Base-by-base conservation (phyloP, 768 basidiomycete species). In the Trametes maxima region DNA sequence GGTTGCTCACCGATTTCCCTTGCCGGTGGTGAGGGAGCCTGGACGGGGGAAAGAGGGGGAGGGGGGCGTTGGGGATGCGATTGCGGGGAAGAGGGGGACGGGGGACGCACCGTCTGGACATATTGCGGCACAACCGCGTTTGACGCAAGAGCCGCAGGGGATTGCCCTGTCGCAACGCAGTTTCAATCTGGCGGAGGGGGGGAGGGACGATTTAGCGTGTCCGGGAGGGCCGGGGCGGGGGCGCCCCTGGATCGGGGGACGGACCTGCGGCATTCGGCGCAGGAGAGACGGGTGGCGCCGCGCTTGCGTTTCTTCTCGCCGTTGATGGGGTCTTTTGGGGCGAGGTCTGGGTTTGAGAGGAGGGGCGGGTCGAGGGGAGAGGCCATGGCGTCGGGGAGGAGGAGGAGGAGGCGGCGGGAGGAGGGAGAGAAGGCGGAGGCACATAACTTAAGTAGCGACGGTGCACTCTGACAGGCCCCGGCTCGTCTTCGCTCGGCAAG, bases 1-100 rank as follows among this genome's bases (percentile, higher is more conserved):
- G 28, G 28, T n/a, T 54, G 68, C 76, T 49, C 66, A 88, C 89
- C 88, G 84, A 78, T 90, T 91, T 16, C 90, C 90, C 73, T 90
- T 87, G 8, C 90, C 90, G 48, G 90, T 92, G 11, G 89, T 91
- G 46, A 92, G 76, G 12, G 89, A 90, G 53, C 89, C 89, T 90
- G 78, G 28, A 33, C 28, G 28, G 8, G 28, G 12, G 46, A 22
- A 33, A 42, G 42, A 11, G 45, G 35, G 28, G 53, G 17, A 22
- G 48, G 7, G 52, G 55, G 54, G 56, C 25, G 54, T 48, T 59
- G 50, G 48, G 35, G 51, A 45, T 57, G 44, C 43, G 56, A 47
- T 33, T 19, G 37, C 24, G 19, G 47, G 53, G 40, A 48, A 44
- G 46, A 17, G 46, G 55, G 40, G 50, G 59, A 59, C 35, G n/a